Evolutionary conservation across 148 eudicot genomes (phyloP).

Genomic region (Arbutus unedo): DNA sequence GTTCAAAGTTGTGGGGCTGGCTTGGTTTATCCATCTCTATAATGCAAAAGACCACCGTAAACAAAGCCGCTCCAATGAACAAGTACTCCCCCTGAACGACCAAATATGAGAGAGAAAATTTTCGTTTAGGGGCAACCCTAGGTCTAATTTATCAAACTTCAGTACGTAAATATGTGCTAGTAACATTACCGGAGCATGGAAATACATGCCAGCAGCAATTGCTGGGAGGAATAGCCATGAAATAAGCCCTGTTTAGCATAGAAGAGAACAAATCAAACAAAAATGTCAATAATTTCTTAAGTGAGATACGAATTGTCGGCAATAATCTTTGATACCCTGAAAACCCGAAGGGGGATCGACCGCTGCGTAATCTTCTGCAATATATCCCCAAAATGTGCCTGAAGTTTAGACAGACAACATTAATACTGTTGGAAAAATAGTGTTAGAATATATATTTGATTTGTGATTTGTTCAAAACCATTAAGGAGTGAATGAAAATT

Average conservation of each 20-base stretch:
- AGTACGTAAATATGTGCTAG: not conserved
- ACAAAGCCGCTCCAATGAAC: slow-evolving; percentile 87
- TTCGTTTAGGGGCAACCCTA: not conserved
- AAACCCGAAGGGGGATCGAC: slow-evolving; percentile 81
- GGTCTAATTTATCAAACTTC: not conserved
- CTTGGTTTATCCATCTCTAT: slow-evolving; percentile 92
- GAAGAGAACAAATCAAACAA: not conserved
- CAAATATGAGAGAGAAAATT: not conserved
- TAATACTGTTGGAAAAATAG: no score
- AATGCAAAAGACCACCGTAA: slow-evolving; percentile 58
- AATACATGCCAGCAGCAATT: slow-evolving; percentile 77
- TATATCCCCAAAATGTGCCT: slow-evolving; percentile 63
- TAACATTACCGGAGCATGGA: slow-evolving; percentile 64
- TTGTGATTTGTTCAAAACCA: no score
- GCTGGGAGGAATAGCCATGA: slow-evolving; percentile 91
- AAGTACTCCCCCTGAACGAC: slow-evolving; percentile 71
- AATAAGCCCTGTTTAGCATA: slow-evolving; percentile 52
- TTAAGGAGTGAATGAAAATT: no score
- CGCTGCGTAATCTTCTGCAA: slow-evolving; percentile 69
- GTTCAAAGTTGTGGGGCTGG: slow-evolving; percentile 85
- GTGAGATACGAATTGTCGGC: not conserved
- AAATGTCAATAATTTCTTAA: not conserved
- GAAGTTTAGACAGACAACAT: slow-evolving; percentile 13
- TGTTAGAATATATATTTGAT: no score
- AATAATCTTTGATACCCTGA: slow-evolving; percentile 47